phyloP scores from a whole-genome alignment of 257 asterid species.

The Solanum rostratum region DNA sequence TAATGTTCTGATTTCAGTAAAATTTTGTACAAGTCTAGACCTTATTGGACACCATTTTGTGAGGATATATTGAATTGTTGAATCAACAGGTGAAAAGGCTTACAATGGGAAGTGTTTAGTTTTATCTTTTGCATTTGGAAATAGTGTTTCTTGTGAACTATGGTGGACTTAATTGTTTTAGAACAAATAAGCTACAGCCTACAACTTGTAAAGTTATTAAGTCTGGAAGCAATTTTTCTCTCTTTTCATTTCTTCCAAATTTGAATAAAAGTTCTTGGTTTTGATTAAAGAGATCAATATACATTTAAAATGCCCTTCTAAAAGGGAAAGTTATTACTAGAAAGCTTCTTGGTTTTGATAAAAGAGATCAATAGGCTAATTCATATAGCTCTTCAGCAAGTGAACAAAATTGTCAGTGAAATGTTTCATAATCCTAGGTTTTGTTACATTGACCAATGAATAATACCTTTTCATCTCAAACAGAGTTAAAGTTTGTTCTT shows the following conservation, averaged over 20 bases:
- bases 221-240: background rate
- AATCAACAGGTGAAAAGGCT: background rate
- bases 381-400: background rate
- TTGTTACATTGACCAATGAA: background rate
- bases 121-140: background rate
- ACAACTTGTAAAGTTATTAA: background rate
- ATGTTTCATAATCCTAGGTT: background rate
- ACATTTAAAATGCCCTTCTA: background rate
- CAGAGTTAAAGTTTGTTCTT: background rate
- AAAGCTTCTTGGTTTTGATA: background rate
- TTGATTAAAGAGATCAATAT: too few species aligned
- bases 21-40: background rate
- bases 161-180: background rate
- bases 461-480: background rate
- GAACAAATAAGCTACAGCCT: background rate
- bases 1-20: background rate
- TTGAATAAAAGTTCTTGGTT: too few species aligned
- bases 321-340: background rate
- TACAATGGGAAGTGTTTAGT: background rate
- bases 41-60: background rate
- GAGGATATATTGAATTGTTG: background rate
- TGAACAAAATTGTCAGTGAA: background rate
- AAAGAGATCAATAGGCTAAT: background rate
- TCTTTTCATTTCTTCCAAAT: background rate
- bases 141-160: background rate